Evolutionary conservation across 331 rosid genomes (phyloP), one percentile per base, ranked within the genome.

Genomic region (Malus hybrid): DNA sequence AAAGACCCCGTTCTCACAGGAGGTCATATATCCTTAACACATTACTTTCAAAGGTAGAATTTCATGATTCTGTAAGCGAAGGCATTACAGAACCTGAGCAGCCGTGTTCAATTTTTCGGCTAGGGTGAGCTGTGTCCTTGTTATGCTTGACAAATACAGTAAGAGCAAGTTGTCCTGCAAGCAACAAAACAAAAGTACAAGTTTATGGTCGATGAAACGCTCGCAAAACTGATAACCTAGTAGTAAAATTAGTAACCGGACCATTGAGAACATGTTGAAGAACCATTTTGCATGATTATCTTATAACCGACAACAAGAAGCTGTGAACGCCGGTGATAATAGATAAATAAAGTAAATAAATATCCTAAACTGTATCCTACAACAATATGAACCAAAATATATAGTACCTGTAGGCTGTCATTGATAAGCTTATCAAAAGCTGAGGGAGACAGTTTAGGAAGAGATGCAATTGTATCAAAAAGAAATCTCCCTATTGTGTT

Each of bases 61-160:
- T 36, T 65, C 82, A 66, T 11, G 71, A 28, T 71, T 70, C 80
- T 59, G 20, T 4, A 55, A 56, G 36, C 12, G 5, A 14, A 69
- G 69, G 64, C 12, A 85, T 82, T 83, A 89, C 88, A 90, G 84
- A 74, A 87, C 81, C 81, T 87, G 86, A 33, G 99, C 99, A 34
- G 99, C 98, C 0, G 99, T 92, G 87, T 95, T 95, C 89, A 95
- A 82, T 80, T 95, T 95, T 71, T 95, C 98, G 4, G 99, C 99
- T 79, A 95, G 77, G 87, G 90, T 67, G 61, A 95, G 88, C 74
- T 95, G 98, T 56, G 99, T 90, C 84, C 99, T 87, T 48, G 99
- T 91, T 81, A 95, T 90, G 81, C 98, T 95, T 24, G 99, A 90
- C 75, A 95, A 82, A 83, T 95, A 95, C 59, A 95, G 80, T 86